Evolutionary conservation across 257 asterid species (phyloP), one percentile per base, ranked within the genome.

Genomic region (Nicotiana tabacum): DNA sequence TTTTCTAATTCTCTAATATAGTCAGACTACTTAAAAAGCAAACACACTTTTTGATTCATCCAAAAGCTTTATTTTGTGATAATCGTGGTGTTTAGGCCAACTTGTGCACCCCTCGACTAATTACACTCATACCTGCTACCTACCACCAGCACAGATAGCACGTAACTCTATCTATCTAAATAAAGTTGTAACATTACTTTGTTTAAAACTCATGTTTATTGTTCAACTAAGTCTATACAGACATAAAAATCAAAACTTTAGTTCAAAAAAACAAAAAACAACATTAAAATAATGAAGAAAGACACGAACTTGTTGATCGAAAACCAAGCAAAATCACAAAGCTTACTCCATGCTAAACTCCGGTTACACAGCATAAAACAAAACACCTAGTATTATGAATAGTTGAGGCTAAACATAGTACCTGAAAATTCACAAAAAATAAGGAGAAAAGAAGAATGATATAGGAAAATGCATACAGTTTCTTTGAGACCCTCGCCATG

Each of bases 401-500:
- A 53, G 58, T 15, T 53, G 17, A 53, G 58, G 58, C 58, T 10
- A 64, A 67, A 76, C 69, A 60, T 24, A 68, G 35, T 72, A 21
- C 11, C 7, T 29, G n/a, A 65, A 65, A 39, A 64, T 29, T 64
- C 39, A 29, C n/a, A 35, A 27, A 65, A 65, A 29, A 27, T 27
- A 57, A 13, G 1, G 10, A 4, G 30, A 64, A 67, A 24, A 4
- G 4, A 9, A 7, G 5, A 35, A 66, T 8, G n/a, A 48, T 16
- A 13, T 6, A 29, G 2, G 3, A 48, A 66, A 46, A 70, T 65
- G 69, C 85, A 66, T 86, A 89, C 92, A 77, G 87, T 87, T 85
- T 85, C 88, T 81, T 82, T 89, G 72, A 89, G 83, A 77, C 85
- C 92, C 77, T 87, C 90, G 17, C 92, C 92, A 48, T 89, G 92